A percentile compares a stretch with the other conserved stretches of the same genome.
phyloP scores from a whole-genome alignment of 2,329 filamentous ascomycete species.

The Geoglossum cookeanum region DNA sequence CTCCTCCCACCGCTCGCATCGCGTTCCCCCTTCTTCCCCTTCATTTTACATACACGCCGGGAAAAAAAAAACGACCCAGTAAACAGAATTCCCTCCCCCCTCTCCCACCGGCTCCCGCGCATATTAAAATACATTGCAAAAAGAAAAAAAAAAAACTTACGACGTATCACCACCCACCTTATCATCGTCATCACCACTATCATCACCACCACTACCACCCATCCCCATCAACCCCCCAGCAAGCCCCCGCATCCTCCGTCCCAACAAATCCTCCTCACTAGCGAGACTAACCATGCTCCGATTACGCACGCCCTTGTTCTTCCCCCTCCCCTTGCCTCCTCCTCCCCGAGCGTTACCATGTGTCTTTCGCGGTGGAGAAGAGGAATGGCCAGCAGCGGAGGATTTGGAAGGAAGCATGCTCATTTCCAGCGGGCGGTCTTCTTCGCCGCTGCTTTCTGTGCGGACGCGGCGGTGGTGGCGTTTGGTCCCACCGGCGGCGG shows the following conservation, averaged over 20 bases:
- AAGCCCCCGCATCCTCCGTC: slow-evolving; percentile 34
- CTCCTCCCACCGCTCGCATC: too few relatives aligned
- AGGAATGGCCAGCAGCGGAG: neutral
- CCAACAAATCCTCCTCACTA: slow-evolving; percentile 36
- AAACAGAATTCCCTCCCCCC: too few relatives aligned
- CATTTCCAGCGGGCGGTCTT: slow-evolving; percentile 71
- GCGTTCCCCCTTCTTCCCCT: too few relatives aligned
- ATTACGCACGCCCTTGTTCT: slow-evolving; percentile 14
- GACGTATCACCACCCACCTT: too few relatives aligned
- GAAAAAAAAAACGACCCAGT: too few relatives aligned
- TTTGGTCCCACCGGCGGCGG: slow-evolving; percentile 6
- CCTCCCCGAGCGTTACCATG: slow-evolving; percentile 8
- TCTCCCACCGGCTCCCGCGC: too few relatives aligned
- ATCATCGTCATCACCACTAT: neutral
- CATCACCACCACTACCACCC: slow-evolving; percentile 11
- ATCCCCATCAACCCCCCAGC: slow-evolving; percentile 32
- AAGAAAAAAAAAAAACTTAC: too few relatives aligned
- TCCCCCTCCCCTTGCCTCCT: slow-evolving; percentile 10
- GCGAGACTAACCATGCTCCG: slow-evolving; percentile 33
- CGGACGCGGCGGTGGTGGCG: slow-evolving; percentile 28
- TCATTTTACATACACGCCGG: too few relatives aligned
- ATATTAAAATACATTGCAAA: too few relatives aligned
- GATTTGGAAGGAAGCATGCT: neutral
- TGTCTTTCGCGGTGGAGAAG: neutral
- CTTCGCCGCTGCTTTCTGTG: slow-evolving; percentile 52